A percentile compares a stretch with the other conserved stretches of the same genome.
Conservation (phyloP, 352 stramenopile species). For the Pythium guiyangense region DNA sequence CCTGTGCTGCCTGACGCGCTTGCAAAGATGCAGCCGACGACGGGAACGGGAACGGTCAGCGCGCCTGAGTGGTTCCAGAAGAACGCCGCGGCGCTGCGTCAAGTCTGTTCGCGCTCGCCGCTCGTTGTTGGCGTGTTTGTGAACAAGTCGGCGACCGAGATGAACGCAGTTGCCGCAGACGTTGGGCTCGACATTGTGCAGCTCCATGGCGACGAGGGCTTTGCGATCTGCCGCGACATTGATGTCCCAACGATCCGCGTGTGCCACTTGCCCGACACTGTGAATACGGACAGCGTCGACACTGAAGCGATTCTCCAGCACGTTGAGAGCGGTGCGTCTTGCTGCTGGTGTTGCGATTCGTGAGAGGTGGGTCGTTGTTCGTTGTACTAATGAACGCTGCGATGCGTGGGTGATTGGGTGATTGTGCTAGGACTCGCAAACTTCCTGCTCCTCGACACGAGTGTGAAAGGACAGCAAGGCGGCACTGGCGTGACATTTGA, state of each 20-base stretch:
- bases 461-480: conserved; percentile 90
- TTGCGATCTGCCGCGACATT: conserved; percentile 78
- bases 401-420: not conserved
- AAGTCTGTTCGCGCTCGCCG: conserved; percentile 65
- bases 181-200: conserved; percentile 97
- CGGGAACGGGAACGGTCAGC: conserved; percentile 11
- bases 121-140: conserved; percentile 96
- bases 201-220: conserved; percentile 96
- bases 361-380: too few species aligned
- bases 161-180: conserved; percentile 85
- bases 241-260: conserved; percentile 91
- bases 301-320: conserved; percentile 68
- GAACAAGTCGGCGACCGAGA: conserved; percentile 91
- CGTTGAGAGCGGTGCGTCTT: conserved; percentile 30
- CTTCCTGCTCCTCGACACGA: conserved; percentile 95
- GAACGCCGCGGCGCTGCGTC: conserved; percentile 56
- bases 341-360: not conserved
- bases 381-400: too few species aligned
- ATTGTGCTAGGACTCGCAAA: conserved; percentile 48
- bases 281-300: conserved; percentile 68
- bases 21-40: conserved; percentile 20
- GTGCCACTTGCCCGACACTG: conserved; percentile 88
- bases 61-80: conserved; percentile 76
- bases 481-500: conserved; percentile 96
- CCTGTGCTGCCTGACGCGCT: conserved; percentile 54